phyloP scores from a whole-genome alignment of 2,329 filamentous ascomycete genomes.

The Colletotrichum sp. region DNA sequence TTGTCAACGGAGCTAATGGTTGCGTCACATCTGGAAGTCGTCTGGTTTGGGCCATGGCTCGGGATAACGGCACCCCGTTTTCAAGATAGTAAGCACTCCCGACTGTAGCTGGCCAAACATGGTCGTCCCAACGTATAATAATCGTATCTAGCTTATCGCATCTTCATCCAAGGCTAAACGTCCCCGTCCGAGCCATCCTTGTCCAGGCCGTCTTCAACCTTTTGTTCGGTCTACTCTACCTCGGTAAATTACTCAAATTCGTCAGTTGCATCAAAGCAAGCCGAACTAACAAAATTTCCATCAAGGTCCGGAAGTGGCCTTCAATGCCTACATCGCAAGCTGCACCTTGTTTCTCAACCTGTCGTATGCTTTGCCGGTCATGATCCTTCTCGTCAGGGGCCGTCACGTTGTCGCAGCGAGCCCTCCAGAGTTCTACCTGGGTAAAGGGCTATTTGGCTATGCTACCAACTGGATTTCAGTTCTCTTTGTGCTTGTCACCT shows the following conservation, averaged over 20 bases:
- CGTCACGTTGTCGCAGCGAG: slow-evolving; percentile 29
- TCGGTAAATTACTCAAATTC: slow-evolving; percentile 29
- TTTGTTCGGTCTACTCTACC: slow-evolving; percentile 50
- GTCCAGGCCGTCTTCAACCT: slow-evolving; percentile 47
- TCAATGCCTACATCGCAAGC: slow-evolving; percentile 49
- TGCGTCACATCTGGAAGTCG: slow-evolving; percentile 39
- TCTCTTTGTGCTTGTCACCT: slow-evolving; percentile 1
- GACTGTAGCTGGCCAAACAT: not conserved
- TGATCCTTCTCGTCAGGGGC: slow-evolving; percentile 40
- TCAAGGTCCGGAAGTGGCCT: slow-evolving; percentile 44
- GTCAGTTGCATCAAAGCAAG: not conserved
- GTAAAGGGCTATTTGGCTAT: not conserved
- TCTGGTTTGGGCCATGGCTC: slow-evolving; percentile 42
- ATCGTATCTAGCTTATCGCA: slow-evolving; percentile 20
- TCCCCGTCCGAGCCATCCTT: slow-evolving; percentile 46
- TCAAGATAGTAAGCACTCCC: not conserved
- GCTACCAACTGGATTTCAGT: not conserved
- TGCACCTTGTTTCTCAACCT: slow-evolving; percentile 52
- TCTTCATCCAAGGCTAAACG: slow-evolving; percentile 41
- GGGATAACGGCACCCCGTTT: slow-evolving; percentile 32
- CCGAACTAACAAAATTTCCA: not conserved
- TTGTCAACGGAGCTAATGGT: slow-evolving; percentile 33
- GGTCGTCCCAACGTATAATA: accelerated
- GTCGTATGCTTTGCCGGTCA: slow-evolving; percentile 48
- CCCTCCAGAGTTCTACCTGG: not conserved